A percentile compares a stretch with the other conserved stretches of the same genome.
Evolutionary conservation across 2,329 filamentous ascomycete species (phyloP).

Genomic region (Cadophora sp.): DNA sequence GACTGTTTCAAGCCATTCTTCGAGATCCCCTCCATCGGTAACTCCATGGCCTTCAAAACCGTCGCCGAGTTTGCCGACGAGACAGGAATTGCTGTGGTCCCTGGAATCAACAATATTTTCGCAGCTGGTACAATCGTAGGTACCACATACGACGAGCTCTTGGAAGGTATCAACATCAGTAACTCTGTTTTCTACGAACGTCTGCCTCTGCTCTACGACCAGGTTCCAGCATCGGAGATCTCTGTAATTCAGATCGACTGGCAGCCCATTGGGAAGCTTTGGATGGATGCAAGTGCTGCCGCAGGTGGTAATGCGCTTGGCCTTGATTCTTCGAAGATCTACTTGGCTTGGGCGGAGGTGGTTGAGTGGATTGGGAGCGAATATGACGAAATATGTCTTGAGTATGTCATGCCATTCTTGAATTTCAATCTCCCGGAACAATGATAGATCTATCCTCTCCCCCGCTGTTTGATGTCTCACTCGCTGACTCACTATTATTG

Average conservation of each 20-base stretch:
- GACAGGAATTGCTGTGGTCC: slow-evolving; percentile 15
- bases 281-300: slow-evolving; percentile 1
- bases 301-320: slow-evolving; percentile 15
- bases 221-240: slow-evolving; percentile 10
- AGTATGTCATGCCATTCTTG: neutral
- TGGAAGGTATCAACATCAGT: slow-evolving; percentile 1
- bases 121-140: slow-evolving; percentile 12
- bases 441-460: neutral
- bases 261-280: slow-evolving; percentile 16
- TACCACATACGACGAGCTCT: neutral
- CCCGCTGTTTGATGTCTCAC: neutral
- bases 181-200: slow-evolving; percentile 9
- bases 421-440: no score
- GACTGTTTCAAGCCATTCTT: slow-evolving; percentile 18
- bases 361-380: slow-evolving; percentile 12
- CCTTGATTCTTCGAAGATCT: slow-evolving; percentile 6
- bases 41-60: slow-evolving; percentile 16
- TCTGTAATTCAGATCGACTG: slow-evolving; percentile 10
- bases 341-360: slow-evolving; percentile 7
- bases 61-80: slow-evolving; percentile 15
- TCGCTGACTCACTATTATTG: neutral
- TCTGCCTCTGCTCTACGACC: slow-evolving; percentile 6
- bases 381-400: neutral
- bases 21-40: slow-evolving; percentile 12
- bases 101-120: slow-evolving; percentile 16